Evolutionary conservation across 1,284 basidiomycete genomes (phyloP).

Genomic region (Lignosus rhinocerotis): DNA sequence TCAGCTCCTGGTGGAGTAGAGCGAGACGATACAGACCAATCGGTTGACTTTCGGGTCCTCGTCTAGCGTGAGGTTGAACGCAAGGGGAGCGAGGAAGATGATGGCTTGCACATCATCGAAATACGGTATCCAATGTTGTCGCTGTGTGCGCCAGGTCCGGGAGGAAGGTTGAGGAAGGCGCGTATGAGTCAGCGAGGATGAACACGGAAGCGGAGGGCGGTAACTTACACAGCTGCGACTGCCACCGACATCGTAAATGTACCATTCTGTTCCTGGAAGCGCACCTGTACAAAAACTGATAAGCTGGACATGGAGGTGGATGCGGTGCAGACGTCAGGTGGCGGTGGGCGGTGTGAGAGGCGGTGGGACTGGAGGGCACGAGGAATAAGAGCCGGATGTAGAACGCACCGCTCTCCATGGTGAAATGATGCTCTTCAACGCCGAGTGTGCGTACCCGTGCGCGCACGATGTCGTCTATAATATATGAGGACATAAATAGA

Average conservation of each 20-base stretch:
- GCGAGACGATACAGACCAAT: conserved; percentile 34
- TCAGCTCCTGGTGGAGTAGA: neutral
- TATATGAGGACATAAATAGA: neutral
- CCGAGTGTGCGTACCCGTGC: conserved; percentile 62
- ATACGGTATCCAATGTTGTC: conserved; percentile 69
- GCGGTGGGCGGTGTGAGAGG: neutral
- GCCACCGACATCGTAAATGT: conserved; percentile 67
- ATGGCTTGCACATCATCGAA: conserved; percentile 56
- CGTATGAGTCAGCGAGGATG: neutral
- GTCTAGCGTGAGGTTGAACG: conserved; percentile 60
- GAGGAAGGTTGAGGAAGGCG: neutral
- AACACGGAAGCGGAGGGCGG: neutral
- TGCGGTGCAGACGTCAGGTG: neutral
- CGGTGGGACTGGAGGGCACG: neutral
- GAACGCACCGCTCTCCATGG: conserved; percentile 47
- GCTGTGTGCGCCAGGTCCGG: conserved; percentile 36
- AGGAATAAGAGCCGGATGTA: neutral
- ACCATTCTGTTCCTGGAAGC: conserved; percentile 51
- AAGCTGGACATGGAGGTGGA: conserved; percentile 5
- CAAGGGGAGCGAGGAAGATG: conserved; percentile 55
- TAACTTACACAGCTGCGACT: conserved; percentile 49
- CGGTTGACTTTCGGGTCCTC: conserved; percentile 61
- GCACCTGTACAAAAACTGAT: conserved; percentile 20
- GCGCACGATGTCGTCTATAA: conserved; percentile 57
- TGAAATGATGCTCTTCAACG: conserved; percentile 65